Evolutionary conservation across 805 yeast genomes (phyloP).

Genomic region (Suhomyces tanzawaensis): DNA sequence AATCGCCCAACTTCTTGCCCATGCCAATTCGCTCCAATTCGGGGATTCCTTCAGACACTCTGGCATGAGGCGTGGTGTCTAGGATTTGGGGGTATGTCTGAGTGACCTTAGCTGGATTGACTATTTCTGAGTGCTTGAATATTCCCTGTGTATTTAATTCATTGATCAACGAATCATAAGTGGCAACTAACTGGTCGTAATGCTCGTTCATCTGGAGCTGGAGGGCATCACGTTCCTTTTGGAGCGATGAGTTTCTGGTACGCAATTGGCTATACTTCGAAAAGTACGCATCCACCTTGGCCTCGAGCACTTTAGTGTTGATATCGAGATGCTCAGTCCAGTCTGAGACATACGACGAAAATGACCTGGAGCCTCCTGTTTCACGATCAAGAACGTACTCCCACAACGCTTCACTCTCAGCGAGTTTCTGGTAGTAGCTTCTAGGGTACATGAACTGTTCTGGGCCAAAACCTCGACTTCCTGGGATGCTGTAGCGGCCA

Average conservation of each 20-base stretch:
- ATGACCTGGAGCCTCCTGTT: background rate
- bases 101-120: constrained; percentile 11
- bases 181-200: constrained; percentile 12
- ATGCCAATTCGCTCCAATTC: constrained; percentile 24
- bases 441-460: constrained; percentile 30
- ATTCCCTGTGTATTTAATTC: constrained; percentile 19
- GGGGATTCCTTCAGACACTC: constrained; percentile 18
- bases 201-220: constrained; percentile 12
- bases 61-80: background rate
- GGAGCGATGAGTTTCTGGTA: constrained; percentile 3
- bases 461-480: constrained; percentile 25
- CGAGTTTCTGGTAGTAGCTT: constrained; percentile 24
- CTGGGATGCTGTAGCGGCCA: constrained; percentile 30
- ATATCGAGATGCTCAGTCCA: constrained; percentile 13
- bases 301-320: constrained; percentile 4
- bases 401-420: constrained; percentile 34
- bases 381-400: constrained; percentile 23
- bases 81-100: background rate
- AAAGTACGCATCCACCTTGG: constrained; percentile 5
- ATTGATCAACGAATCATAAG: constrained; percentile 13
- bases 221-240: constrained; percentile 6
- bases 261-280: constrained; percentile 5
- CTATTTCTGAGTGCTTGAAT: constrained; percentile 35
- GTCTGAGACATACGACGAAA: background rate
- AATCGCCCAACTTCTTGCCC: constrained; percentile 33